Evolutionary conservation across 805 yeast species (phyloP).

Genomic region (Monosporozyma siamensis): DNA sequence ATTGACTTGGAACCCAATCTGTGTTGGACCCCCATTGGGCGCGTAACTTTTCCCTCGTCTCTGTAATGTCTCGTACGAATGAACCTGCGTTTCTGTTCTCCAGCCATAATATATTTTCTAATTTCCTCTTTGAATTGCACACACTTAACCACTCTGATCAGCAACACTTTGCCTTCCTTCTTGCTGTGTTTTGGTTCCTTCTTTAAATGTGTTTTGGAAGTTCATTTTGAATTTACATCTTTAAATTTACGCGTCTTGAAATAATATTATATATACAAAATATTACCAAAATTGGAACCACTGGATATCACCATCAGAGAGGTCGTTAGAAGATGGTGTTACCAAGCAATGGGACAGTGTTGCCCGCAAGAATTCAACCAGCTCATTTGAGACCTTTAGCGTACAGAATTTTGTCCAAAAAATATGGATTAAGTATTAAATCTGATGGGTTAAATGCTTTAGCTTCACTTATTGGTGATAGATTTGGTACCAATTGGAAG

Average conservation of each 20-base stretch:
- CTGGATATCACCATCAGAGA: not conserved
- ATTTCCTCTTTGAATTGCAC: no score
- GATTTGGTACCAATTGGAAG: constrained; percentile 84
- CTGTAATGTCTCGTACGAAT: not conserved
- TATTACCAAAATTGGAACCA: not conserved
- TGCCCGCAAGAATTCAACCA: constrained; percentile 74
- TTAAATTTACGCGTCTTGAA: no score
- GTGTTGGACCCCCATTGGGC: not conserved
- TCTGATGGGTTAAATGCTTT: constrained; percentile 69
- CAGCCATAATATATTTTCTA: no score
- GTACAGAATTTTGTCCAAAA: constrained; percentile 80
- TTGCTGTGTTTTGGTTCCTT: no score
- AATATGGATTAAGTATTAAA: constrained; percentile 83
- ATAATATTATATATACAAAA: no score
- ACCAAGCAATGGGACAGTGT: constrained; percentile 29
- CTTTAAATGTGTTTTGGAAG: no score
- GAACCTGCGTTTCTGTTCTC: not conserved
- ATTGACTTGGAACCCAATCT: not conserved
- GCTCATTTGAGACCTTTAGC: constrained; percentile 85
- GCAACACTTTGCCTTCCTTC: no score
- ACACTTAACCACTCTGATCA: no score
- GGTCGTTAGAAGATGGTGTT: constrained; percentile 5
- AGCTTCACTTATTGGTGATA: constrained; percentile 65
- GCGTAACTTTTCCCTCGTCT: not conserved
- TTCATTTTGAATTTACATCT: no score